phyloP scores from a whole-genome alignment of 352 stramenopile species.

The Pythium monospermum region DNA sequence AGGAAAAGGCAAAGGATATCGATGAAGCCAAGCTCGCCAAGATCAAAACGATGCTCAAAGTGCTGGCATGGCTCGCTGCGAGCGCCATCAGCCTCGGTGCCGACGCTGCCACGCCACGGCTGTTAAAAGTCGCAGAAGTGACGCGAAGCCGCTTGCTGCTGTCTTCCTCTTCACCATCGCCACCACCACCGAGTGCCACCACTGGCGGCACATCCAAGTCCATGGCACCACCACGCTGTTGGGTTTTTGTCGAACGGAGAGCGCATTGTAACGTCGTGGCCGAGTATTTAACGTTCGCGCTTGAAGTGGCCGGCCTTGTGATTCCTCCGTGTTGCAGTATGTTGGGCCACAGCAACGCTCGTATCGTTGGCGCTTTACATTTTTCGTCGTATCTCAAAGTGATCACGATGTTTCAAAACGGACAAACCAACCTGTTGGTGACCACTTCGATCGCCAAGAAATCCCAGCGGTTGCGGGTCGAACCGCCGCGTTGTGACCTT shows the following conservation, averaged over 20 bases:
- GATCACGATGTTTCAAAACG: constrained; percentile 51
- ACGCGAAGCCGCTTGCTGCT: constrained; percentile 40
- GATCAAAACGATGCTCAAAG: constrained; percentile 50
- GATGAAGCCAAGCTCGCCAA: constrained; percentile 31
- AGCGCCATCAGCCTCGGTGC: constrained; percentile 31
- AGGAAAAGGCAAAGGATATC: constrained; percentile 26
- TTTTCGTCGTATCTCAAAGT: constrained; percentile 73
- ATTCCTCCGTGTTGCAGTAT: constrained; percentile 69
- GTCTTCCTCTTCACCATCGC: too few relatives aligned
- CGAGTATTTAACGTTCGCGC: constrained; percentile 61
- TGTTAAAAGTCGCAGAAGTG: constrained; percentile 52
- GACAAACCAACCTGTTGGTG: constrained; percentile 62
- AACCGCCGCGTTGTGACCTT: constrained; percentile 52
- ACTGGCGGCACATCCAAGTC: constrained; percentile 11
- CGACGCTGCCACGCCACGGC: constrained; percentile 36
- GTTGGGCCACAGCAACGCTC: constrained; percentile 62
- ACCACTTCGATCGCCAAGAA: constrained; percentile 67
- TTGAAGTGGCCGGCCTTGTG: constrained; percentile 31
- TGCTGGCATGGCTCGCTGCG: constrained; percentile 40
- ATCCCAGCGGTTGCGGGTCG: constrained; percentile 37
- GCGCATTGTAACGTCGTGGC: constrained; percentile 66
- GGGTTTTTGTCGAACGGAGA: constrained; percentile 74
- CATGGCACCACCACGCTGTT: constrained; percentile 5
- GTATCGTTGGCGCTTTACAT: constrained; percentile 43
- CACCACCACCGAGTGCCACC: too few relatives aligned